These are phyloP conservation scores for Gyrodon lividus DNA, from an alignment of 768 basidiomycete species.

Conservation along the genomic window DNA sequence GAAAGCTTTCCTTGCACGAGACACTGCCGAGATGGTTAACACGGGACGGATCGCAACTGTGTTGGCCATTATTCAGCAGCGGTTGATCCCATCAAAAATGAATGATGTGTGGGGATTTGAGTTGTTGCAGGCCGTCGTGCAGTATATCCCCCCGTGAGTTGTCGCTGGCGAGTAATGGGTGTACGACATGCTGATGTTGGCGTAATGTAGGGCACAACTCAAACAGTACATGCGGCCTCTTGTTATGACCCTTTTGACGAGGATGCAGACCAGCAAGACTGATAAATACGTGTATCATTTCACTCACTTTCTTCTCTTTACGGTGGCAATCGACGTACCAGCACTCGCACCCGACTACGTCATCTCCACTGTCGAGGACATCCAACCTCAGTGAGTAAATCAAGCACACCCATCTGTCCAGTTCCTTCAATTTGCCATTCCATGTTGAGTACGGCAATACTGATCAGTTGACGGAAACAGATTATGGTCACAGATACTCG, in stretches of 20 bases:
- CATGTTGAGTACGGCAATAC: background rate
- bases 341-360: slow-evolving; percentile 79
- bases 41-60: slow-evolving; percentile 74
- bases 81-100: slow-evolving; percentile 80
- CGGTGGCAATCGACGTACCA: slow-evolving; percentile 70
- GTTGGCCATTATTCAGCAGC: slow-evolving; percentile 86
- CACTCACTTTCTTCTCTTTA: slow-evolving; percentile 72
- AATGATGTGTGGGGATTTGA: slow-evolving; percentile 95
- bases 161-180: background rate
- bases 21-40: slow-evolving; percentile 62
- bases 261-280: slow-evolving; percentile 87
- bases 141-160: slow-evolving; percentile 73
- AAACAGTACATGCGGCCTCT: slow-evolving; percentile 73
- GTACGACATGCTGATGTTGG: background rate
- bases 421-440: background rate
- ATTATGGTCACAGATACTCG: slow-evolving; percentile 78
- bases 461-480: slow-evolving; percentile 30
- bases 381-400: slow-evolving; percentile 70
- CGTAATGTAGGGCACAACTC: slow-evolving; percentile 50
- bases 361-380: slow-evolving; percentile 73
- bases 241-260: slow-evolving; percentile 75
- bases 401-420: background rate
- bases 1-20: slow-evolving; percentile 77
- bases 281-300: slow-evolving; percentile 85
- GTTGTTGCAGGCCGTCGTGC: slow-evolving; percentile 74